Evolutionary conservation across 257 asterid genomes (phyloP).

Genomic region (Cordia subcordata): DNA sequence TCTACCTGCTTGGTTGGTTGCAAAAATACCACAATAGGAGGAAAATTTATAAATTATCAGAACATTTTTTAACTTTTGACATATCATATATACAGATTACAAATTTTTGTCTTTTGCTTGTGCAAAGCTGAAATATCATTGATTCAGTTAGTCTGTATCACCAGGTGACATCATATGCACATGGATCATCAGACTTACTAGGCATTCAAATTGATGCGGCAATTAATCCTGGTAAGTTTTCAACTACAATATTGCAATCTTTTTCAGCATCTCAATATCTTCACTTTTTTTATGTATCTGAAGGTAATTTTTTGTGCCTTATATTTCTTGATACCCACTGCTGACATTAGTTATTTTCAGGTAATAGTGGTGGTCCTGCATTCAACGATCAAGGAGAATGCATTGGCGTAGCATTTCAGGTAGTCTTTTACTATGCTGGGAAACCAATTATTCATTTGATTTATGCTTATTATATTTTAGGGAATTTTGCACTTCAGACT

Average conservation of each 20-base stretch:
- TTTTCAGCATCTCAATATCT: not conserved
- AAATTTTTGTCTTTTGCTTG: not conserved
- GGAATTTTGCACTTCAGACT: slow-evolving; percentile 8
- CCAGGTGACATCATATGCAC: slow-evolving; percentile 97
- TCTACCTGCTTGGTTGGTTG: not conserved
- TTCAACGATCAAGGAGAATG: slow-evolving; percentile 95
- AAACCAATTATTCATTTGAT: not conserved
- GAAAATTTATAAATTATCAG: not conserved
- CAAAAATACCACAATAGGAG: no score
- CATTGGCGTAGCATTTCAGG: slow-evolving; percentile 99
- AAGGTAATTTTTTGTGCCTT: not conserved
- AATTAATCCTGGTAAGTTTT: slow-evolving; percentile 78
- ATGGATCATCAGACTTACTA: slow-evolving; percentile 90
- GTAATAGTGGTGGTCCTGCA: slow-evolving; percentile 99
- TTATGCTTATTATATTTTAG: not conserved
- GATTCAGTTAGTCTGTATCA: slow-evolving; percentile 18
- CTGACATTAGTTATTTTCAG: slow-evolving; percentile 37
- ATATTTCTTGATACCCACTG: slow-evolving; percentile 1
- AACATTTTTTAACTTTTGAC: no score
- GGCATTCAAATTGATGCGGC: slow-evolving; percentile 99
- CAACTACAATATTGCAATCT: not conserved
- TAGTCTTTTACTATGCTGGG: slow-evolving; percentile 18
- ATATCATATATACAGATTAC: no score
- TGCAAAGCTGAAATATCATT: not conserved
- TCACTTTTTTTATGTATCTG: not conserved